Evolutionary conservation across 441 rosid species (phyloP).

Genomic region (Euphorbia corollata): DNA sequence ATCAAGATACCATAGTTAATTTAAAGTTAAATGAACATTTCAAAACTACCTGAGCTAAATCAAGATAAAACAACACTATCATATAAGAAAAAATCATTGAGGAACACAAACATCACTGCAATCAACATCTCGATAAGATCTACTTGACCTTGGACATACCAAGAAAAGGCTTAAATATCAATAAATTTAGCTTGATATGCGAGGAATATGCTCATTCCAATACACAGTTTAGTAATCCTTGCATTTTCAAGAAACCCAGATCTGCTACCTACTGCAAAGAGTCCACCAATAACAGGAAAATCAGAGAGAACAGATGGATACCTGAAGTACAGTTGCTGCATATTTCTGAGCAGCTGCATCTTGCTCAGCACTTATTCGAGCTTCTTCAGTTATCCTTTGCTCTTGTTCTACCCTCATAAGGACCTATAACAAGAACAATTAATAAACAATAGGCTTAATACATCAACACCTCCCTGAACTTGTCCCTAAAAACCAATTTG

Average conservation of each 20-base stretch:
- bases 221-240: background rate
- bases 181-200: background rate
- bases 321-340: constrained; percentile 80
- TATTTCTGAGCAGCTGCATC: constrained; percentile 89
- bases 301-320: constrained; percentile 15
- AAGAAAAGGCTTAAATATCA: background rate
- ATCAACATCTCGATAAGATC: too few species aligned
- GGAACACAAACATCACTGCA: too few species aligned
- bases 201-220: constrained; percentile 1
- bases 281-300: background rate
- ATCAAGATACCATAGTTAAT: too few species aligned
- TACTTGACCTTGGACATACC: too few species aligned
- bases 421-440: constrained; percentile 41
- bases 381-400: constrained; percentile 92
- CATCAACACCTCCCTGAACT: too few species aligned
- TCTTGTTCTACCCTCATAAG: constrained; percentile 98
- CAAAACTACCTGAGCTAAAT: too few species aligned
- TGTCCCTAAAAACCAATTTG: too few species aligned
- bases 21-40: too few species aligned
- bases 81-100: too few species aligned
- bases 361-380: constrained; percentile 85
- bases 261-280: too few species aligned
- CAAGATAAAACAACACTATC: too few species aligned
- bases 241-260: too few species aligned
- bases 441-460: constrained; percentile 12